Conservation (phyloP, 495 filamentous ascomycete genomes). For the Parmelia sp. region DNA sequence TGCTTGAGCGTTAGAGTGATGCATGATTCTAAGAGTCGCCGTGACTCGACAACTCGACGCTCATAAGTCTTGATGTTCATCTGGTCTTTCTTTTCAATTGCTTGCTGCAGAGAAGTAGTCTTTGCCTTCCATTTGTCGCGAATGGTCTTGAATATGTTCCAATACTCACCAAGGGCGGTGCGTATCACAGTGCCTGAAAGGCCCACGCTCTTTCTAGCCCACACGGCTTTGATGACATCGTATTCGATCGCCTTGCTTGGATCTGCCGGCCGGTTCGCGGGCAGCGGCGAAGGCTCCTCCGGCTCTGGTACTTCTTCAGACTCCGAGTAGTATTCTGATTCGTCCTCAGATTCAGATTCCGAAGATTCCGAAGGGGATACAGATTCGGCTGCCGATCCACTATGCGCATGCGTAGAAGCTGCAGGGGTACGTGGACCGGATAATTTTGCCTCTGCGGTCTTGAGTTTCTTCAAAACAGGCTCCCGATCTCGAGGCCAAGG, state of each 20-base stretch:
- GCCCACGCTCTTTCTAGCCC: constrained; percentile 49
- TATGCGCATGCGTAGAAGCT: constrained; percentile 11
- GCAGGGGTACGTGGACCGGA: constrained; percentile 18
- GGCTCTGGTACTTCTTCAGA: constrained; percentile 39
- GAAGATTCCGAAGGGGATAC: constrained; percentile 25
- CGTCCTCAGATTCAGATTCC: constrained; percentile 43
- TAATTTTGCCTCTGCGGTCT: constrained; percentile 17
- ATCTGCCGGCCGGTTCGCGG: constrained; percentile 44
- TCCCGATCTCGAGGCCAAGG: constrained; percentile 25
- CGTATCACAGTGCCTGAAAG: constrained; percentile 26
- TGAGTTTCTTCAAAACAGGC: constrained; percentile 28
- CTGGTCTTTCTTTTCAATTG: constrained; percentile 46
- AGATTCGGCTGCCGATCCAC: constrained; percentile 15
- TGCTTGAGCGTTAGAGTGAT: constrained; percentile 51
- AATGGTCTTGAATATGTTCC: constrained; percentile 56
- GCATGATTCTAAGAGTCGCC: constrained; percentile 54
- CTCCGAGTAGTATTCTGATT: constrained; percentile 45
- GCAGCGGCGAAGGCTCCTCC: constrained; percentile 49
- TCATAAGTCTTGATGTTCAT: constrained; percentile 39
- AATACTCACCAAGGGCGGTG: constrained; percentile 49
- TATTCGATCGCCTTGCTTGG: constrained; percentile 52
- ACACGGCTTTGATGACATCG: constrained; percentile 59
- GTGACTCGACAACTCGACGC: constrained; percentile 47
- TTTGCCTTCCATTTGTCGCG: constrained; percentile 58
- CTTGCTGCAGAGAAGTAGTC: constrained; percentile 49